Base-by-base conservation (phyloP, 2,329 filamentous ascomycete genomes). In the Dothideomycetes sp. region DNA sequence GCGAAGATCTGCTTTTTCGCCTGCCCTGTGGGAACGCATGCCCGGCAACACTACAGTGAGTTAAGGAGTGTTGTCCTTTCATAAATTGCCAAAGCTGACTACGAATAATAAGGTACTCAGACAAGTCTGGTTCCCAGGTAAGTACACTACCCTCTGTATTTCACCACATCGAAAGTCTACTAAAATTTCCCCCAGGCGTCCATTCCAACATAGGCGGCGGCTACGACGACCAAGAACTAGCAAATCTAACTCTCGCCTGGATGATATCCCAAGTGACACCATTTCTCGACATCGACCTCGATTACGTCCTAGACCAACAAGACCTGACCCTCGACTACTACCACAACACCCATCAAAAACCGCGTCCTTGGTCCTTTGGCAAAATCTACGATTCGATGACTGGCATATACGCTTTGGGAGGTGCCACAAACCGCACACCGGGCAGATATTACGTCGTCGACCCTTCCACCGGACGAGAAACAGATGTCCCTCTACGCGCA, bases 171-270 rank as follows among this genome's bases (percentile, higher is more conserved):
- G n/a, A n/a, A n/a, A n/a, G n/a, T n/a, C n/a, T n/a, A n/a, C n/a
- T n/a, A n/a, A n/a, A n/a, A n/a, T n/a, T n/a, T n/a, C n/a, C n/a
- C n/a, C n/a, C n/a, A n/a, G 67, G 67, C 12, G 63, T 62, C 2
- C 67, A 70, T 44, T 51, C 53, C 17, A 68, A 68, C 42, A 47
- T 69, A 9, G 67, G 67, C 8, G 67, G 67, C n/a, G 66, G 65
- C 7, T 61, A 59, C 37, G 54, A 58, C 18, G 64, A 69, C 41
- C 61, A 65, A 46, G 63, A 71, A 22, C 60, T 70, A 23, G 64
- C 68, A 9, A 68, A 73, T 28, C 71, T 74, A 19, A 64, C 66
- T 4, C 54, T 75, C 1, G 71, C 71, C 4, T 76, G 71, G 71
- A 75, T 76, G 71, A 70, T 74, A 51, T 63, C 64, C 36, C 69